phyloP scores from a whole-genome alignment of 768 basidiomycete species.

The Serendipita sp. region DNA sequence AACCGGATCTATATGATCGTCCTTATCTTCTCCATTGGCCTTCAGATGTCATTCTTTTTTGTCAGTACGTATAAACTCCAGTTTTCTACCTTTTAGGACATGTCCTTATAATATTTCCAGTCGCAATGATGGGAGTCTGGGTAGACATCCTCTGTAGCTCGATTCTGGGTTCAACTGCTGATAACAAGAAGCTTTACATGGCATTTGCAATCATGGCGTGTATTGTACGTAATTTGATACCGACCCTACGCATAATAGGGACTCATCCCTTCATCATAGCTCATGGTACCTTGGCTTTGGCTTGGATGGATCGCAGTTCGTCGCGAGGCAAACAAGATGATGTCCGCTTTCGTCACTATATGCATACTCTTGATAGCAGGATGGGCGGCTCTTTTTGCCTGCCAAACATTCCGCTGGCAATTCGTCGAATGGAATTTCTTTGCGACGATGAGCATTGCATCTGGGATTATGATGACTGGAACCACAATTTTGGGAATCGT shows the following conservation, averaged over 20 bases:
- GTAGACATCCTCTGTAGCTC: constrained; percentile 60
- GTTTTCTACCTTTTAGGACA: background rate
- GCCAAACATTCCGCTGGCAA: constrained; percentile 59
- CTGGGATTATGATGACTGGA: constrained; percentile 38
- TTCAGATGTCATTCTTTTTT: constrained; percentile 69
- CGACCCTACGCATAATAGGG: background rate
- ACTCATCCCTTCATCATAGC: constrained; percentile 21
- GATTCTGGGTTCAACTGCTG: constrained; percentile 37
- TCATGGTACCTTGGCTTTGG: constrained; percentile 53
- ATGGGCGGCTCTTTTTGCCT: constrained; percentile 60
- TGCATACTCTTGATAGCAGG: constrained; percentile 46
- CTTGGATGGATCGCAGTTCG: constrained; percentile 65
- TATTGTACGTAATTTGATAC: constrained; percentile 29
- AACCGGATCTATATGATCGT: constrained; percentile 62
- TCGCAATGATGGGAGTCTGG: constrained; percentile 54
- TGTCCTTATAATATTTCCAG: constrained; percentile 8
- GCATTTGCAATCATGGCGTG: constrained; percentile 39
- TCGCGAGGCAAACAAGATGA: constrained; percentile 41
- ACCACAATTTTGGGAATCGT: constrained; percentile 46
- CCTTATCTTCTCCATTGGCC: constrained; percentile 48
- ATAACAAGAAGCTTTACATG: constrained; percentile 34
- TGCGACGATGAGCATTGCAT: constrained; percentile 40
- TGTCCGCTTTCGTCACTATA: constrained; percentile 46
- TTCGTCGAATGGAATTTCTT: constrained; percentile 65
- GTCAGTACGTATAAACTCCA: constrained; percentile 20